phyloP scores from a whole-genome alignment of 768 basidiomycete species.

The Suillus occidentalis region DNA sequence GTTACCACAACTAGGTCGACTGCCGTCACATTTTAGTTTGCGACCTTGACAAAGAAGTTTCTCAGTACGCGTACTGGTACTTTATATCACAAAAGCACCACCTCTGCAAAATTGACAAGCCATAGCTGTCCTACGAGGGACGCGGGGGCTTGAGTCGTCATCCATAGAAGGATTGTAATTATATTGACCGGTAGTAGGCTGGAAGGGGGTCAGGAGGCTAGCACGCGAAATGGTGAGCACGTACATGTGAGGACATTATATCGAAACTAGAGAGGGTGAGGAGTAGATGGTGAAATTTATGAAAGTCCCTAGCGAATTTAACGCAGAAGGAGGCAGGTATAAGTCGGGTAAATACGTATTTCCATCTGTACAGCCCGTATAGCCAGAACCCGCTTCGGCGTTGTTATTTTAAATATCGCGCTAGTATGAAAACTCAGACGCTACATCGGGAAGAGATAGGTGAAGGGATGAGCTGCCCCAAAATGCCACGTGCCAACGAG shows the following conservation, averaged over 20 bases:
- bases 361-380: constrained; percentile 35
- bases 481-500: constrained; percentile 10
- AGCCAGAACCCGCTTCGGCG: constrained; percentile 25
- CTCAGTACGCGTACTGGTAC: not conserved
- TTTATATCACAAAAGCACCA: constrained; percentile 22
- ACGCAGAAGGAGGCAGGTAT: constrained; percentile 30
- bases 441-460: constrained; percentile 24
- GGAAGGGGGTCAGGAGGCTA: not conserved
- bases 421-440: constrained; percentile 26
- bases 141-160: constrained; percentile 25
- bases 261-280: constrained; percentile 10
- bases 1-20: constrained; percentile 61
- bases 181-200: constrained; percentile 14
- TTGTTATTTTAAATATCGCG: constrained; percentile 31
- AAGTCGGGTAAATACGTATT: constrained; percentile 31
- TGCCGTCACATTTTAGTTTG: constrained; percentile 74
- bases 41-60: constrained; percentile 43
- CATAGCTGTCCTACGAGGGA: constrained; percentile 58
- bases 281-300: constrained; percentile 30
- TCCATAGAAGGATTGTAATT: constrained; percentile 10
- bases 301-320: constrained; percentile 15
- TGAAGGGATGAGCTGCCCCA: constrained; percentile 11
- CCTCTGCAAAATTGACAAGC: constrained; percentile 76
- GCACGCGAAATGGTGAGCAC: not conserved
- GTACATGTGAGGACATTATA: constrained; percentile 27